Conservation (phyloP, 148 eudicot genomes). For the Selenicereus undatus region DNA sequence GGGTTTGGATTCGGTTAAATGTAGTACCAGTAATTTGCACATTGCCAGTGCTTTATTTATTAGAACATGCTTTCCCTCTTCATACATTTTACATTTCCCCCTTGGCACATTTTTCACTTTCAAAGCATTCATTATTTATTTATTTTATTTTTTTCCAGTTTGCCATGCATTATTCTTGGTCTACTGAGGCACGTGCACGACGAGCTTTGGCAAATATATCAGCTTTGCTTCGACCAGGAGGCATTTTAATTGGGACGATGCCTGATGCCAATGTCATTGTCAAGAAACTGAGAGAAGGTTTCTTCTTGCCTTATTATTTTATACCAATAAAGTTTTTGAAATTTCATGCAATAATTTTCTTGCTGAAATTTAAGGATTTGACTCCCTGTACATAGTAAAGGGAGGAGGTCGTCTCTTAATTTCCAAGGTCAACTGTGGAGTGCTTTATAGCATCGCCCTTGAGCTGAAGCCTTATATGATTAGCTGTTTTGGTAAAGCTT, state of each 20-base stretch:
- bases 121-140: background rate
- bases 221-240: slow-evolving; percentile 95
- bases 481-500: background rate
- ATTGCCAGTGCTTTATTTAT: background rate
- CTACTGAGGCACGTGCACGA: slow-evolving; percentile 98
- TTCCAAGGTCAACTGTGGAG: background rate
- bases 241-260: slow-evolving; percentile 95
- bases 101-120: slow-evolving; percentile 2
- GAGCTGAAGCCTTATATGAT: background rate
- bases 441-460: background rate
- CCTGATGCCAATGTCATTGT: slow-evolving; percentile 97
- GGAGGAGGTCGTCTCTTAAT: background rate
- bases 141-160: slow-evolving; percentile 53
- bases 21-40: background rate
- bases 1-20: background rate
- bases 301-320: slow-evolving; percentile 9
- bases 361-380: background rate
- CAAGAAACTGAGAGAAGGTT: slow-evolving; percentile 91
- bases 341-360: background rate
- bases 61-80: background rate
- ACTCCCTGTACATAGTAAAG: background rate
- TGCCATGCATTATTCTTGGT: slow-evolving; percentile 99
- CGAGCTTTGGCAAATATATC: slow-evolving; percentile 95
- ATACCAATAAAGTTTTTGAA: background rate
- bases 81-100: background rate